Evolutionary conservation across 257 asterid genomes (phyloP).

Genomic region (Solanum corneliomulleri): DNA sequence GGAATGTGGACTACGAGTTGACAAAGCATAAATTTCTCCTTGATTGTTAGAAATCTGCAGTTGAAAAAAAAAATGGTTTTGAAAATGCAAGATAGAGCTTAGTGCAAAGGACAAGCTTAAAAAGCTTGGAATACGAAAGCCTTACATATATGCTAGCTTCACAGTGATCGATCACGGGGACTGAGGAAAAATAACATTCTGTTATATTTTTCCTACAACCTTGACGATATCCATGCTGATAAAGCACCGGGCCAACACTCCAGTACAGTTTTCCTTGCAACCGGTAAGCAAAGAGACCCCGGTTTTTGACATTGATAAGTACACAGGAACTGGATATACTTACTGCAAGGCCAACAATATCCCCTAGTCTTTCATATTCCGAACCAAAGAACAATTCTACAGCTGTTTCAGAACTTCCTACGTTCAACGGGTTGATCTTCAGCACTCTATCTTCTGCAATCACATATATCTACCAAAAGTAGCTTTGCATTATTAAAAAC

Average conservation of each 20-base stretch:
- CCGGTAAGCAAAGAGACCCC: slow-evolving; percentile 65
- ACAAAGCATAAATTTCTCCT: slow-evolving; percentile 79
- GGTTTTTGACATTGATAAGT: slow-evolving; percentile 44
- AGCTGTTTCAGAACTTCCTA: slow-evolving; percentile 33
- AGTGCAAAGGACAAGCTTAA: background rate
- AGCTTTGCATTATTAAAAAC: background rate
- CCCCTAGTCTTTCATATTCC: slow-evolving; percentile 29
- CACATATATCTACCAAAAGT: slow-evolving; percentile 61
- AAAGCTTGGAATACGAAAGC: background rate
- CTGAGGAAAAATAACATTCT: slow-evolving; percentile 59
- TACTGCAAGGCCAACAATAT: slow-evolving; percentile 62
- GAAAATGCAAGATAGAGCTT: background rate
- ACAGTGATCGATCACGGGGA: slow-evolving; percentile 83
- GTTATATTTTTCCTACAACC: slow-evolving; percentile 61
- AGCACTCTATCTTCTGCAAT: slow-evolving; percentile 81
- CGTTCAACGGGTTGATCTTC: slow-evolving; percentile 38
- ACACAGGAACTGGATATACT: slow-evolving; percentile 63
- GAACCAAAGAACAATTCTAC: slow-evolving; percentile 62
- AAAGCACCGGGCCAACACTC: slow-evolving; percentile 80
- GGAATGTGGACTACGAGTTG: slow-evolving; percentile 65
- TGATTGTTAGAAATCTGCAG: slow-evolving; percentile 61
- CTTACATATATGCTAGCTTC: slow-evolving; percentile 83
- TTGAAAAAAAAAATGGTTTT: background rate
- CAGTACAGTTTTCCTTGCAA: slow-evolving; percentile 55
- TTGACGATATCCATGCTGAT: slow-evolving; percentile 78